A percentile compares a stretch with the other conserved stretches of the same genome.
Evolutionary conservation across 2,329 filamentous ascomycete genomes (phyloP).

Genomic region (Monascus ruber): DNA sequence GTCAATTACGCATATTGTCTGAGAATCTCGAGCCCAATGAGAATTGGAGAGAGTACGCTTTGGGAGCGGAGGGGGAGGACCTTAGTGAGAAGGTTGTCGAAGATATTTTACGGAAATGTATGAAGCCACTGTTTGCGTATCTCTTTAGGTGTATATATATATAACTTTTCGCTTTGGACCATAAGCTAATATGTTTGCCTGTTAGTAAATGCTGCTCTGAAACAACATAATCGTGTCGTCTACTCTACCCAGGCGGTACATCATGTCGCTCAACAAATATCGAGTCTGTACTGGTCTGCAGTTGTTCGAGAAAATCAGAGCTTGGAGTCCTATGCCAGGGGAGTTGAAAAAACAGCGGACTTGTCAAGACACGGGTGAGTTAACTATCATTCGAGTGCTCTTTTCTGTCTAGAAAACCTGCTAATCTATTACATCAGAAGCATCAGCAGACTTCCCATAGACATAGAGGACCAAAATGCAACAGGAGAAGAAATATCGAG

Average conservation of each 20-base stretch:
- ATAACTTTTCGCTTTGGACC: background rate
- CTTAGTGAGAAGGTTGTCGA: constrained; percentile 39
- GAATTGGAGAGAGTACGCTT: constrained; percentile 34
- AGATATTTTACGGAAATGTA: constrained; percentile 42
- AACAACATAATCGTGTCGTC: constrained; percentile 42
- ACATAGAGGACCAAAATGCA: constrained; percentile 20
- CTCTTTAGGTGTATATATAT: background rate
- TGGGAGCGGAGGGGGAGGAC: constrained; percentile 32
- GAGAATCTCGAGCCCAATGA: constrained; percentile 37
- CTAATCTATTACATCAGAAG: constrained; percentile 15
- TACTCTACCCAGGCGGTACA: constrained; percentile 45
- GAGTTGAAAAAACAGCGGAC: constrained; percentile 28
- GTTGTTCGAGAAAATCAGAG: constrained; percentile 26
- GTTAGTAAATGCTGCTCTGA: constrained; percentile 40
- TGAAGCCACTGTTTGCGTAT: constrained; percentile 1
- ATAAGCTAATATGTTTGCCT: background rate
- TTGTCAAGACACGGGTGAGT: constrained; percentile 28
- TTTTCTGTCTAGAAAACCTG: background rate
- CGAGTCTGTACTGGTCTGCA: constrained; percentile 43
- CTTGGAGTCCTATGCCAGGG: constrained; percentile 12
- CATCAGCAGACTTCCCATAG: constrained; percentile 27
- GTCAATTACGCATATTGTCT: constrained; percentile 42
- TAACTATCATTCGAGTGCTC: background rate
- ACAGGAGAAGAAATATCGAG: constrained; percentile 22
- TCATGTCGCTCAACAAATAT: constrained; percentile 45